These are phyloP conservation scores for Calonectria henricotiae DNA, from an alignment of 2,329 filamentous ascomycete genomes.

Conservation along the genomic window DNA sequence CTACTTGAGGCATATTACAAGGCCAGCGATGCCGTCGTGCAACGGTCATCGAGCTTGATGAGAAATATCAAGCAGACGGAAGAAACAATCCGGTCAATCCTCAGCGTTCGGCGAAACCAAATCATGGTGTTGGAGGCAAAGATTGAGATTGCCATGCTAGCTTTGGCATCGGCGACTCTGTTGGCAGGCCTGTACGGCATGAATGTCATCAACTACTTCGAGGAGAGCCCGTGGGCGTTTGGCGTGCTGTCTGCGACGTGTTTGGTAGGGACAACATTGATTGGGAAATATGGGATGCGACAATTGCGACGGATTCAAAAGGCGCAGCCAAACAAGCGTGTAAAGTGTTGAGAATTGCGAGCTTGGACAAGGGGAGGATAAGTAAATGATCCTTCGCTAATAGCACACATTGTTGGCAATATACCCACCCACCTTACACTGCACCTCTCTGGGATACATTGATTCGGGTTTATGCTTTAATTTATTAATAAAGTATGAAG, in stretches of 20 bases:
- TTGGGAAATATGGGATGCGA: constrained; percentile 5
- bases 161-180: constrained; percentile 10
- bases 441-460: background rate
- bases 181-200: constrained; percentile 26
- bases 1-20: constrained; percentile 30
- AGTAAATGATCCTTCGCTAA: background rate
- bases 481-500: background rate
- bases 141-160: constrained; percentile 26
- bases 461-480: background rate
- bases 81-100: constrained; percentile 24
- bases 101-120: constrained; percentile 29
- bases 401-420: too few species aligned
- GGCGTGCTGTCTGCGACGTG: background rate
- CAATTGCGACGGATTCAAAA: constrained; percentile 23
- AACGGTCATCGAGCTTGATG: constrained; percentile 8
- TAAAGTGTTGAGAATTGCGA: background rate
- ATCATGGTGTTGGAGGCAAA: constrained; percentile 28
- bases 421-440: too few species aligned
- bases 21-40: constrained; percentile 16
- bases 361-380: background rate
- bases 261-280: constrained; percentile 6
- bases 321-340: background rate
- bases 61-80: constrained; percentile 19
- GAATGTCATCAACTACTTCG: constrained; percentile 29
- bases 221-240: constrained; percentile 23